phyloP scores from a whole-genome alignment of 2,329 filamentous ascomycete genomes.

The Zymoseptoria pseudotritici region DNA sequence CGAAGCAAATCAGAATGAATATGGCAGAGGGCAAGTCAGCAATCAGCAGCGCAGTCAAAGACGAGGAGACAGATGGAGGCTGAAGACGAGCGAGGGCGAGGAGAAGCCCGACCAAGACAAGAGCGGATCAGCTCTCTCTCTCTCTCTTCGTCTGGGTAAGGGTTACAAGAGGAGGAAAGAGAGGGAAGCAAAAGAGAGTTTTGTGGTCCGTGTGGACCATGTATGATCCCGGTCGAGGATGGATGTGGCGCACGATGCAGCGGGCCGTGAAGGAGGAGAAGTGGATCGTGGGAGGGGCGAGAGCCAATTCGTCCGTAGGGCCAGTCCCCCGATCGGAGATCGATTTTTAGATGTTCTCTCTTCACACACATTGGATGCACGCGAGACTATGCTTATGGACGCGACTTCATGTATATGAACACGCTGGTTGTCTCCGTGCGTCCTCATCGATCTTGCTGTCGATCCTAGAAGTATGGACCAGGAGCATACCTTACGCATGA shows the following conservation, averaged over 20 bases:
- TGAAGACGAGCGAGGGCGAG: background rate
- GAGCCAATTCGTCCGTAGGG: background rate
- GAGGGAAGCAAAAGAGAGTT: too few relatives aligned
- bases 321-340: too few relatives aligned
- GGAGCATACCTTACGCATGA: too few relatives aligned
- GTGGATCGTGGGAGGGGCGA: background rate
- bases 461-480: too few relatives aligned
- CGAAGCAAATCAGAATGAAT: background rate
- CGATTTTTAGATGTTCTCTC: too few relatives aligned
- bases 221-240: too few relatives aligned
- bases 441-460: too few relatives aligned
- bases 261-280: background rate
- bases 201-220: background rate
- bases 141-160: conserved; percentile 1
- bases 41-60: background rate
- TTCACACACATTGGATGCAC: too few relatives aligned
- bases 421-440: too few relatives aligned
- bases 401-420: too few relatives aligned
- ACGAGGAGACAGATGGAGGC: background rate
- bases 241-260: background rate
- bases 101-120: background rate
- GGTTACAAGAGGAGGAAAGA: background rate
- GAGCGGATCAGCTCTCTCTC: background rate
- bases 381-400: too few relatives aligned
- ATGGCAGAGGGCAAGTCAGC: background rate